A percentile compares a stretch with the other conserved stretches of the same genome.
Evolutionary conservation across 2,329 filamentous ascomycete species (phyloP).

Genomic region (Xylariaceae sp.): DNA sequence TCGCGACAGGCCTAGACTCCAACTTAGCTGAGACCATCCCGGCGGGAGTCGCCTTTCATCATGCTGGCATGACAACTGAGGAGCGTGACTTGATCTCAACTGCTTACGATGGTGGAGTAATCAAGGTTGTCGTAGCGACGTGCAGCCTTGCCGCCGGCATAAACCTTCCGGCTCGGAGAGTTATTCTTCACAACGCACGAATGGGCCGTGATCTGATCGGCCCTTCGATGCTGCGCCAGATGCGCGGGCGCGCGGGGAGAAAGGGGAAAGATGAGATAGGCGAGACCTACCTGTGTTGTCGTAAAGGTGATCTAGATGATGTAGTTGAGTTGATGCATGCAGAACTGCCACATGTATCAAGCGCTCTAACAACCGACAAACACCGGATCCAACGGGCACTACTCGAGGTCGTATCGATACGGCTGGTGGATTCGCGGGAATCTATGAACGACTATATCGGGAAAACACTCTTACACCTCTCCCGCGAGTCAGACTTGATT

Average conservation of each 20-base stretch:
- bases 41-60: slow-evolving; percentile 68
- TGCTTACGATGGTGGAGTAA: slow-evolving; percentile 63
- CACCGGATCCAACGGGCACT: slow-evolving; percentile 67
- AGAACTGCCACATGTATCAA: slow-evolving; percentile 65
- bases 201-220: slow-evolving; percentile 76
- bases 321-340: slow-evolving; percentile 68
- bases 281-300: slow-evolving; percentile 73
- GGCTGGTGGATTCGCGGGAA: slow-evolving; percentile 60
- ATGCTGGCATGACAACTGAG: slow-evolving; percentile 68
- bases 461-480: slow-evolving; percentile 62
- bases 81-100: slow-evolving; percentile 68
- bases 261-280: slow-evolving; percentile 75
- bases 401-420: slow-evolving; percentile 65
- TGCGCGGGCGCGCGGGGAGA: slow-evolving; percentile 72
- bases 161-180: slow-evolving; percentile 65
- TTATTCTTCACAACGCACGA: slow-evolving; percentile 69
- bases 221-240: slow-evolving; percentile 74
- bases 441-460: slow-evolving; percentile 64
- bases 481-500: slow-evolving; percentile 47
- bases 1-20: slow-evolving; percentile 62
- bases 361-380: slow-evolving; percentile 64
- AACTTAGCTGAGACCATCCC: slow-evolving; percentile 60
- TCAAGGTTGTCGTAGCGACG: slow-evolving; percentile 71
- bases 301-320: slow-evolving; percentile 62
- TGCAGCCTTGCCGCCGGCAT: slow-evolving; percentile 81